Percentiles rank a stretch among this genome's conserved stretches.
Conservation (phyloP, 225 moss, liverwort and hornwort species). For the Physcomitrellopsis africana region DNA sequence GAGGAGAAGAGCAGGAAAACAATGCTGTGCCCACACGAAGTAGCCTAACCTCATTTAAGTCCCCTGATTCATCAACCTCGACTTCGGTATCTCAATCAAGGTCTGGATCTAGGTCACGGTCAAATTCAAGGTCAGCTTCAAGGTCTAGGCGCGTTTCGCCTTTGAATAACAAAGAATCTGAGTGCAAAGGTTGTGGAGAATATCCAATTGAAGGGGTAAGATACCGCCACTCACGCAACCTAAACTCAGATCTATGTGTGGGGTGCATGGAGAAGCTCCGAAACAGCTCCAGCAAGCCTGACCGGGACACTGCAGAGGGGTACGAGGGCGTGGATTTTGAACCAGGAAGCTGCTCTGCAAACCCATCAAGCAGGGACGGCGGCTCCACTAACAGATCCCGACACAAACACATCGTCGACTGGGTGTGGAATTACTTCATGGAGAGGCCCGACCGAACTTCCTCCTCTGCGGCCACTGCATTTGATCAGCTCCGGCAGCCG, state of each 20-base stretch:
- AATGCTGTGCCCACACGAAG: conserved; percentile 47
- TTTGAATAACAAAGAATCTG: conserved; percentile 37
- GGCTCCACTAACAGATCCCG: conserved; percentile 18
- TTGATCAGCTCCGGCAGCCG: conserved; percentile 48
- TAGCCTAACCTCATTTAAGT: conserved; percentile 29
- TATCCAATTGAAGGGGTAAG: conserved; percentile 43
- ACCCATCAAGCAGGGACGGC: background rate
- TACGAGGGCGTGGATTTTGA: conserved; percentile 44
- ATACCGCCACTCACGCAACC: conserved; percentile 35
- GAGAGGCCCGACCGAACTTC: conserved; percentile 36
- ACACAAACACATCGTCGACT: conserved; percentile 74
- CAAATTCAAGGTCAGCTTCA: conserved; percentile 38
- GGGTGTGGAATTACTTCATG: conserved; percentile 88
- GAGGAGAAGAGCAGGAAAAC: conserved; percentile 34
- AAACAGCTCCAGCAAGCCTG: conserved; percentile 36
- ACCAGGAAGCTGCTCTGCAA: conserved; percentile 25
- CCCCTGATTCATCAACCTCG: conserved; percentile 13
- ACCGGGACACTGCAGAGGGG: conserved; percentile 45
- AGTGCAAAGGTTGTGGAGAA: conserved; percentile 60
- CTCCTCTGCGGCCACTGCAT: conserved; percentile 35
- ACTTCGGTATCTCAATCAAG: conserved; percentile 28
- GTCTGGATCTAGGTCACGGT: background rate
- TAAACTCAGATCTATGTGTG: conserved; percentile 49
- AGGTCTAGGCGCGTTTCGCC: conserved; percentile 48
- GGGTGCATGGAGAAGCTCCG: conserved; percentile 56